Evolutionary conservation across 2,329 filamentous ascomycete genomes (phyloP).

Genomic region (Lasiodiplodia sp.): DNA sequence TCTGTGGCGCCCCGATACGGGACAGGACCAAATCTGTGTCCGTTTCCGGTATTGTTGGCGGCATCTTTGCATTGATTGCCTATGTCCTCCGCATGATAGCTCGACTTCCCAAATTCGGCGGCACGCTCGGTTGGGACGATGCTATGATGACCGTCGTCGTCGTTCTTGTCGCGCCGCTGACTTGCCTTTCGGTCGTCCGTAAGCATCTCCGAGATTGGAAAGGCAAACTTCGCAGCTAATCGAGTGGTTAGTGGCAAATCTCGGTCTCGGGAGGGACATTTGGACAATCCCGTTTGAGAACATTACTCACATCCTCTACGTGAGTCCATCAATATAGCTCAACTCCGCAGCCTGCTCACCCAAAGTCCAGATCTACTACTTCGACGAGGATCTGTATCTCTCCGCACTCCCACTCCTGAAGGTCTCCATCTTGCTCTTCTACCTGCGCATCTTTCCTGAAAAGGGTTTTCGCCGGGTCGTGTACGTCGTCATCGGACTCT

Average conservation of each 20-base stretch:
- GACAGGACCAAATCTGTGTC: conserved; percentile 46
- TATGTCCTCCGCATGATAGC: conserved; percentile 47
- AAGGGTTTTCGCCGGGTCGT: conserved; percentile 37
- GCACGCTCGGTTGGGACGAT: conserved; percentile 50
- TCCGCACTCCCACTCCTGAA: conserved; percentile 43
- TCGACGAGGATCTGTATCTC: conserved; percentile 46
- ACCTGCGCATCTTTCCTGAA: conserved; percentile 45
- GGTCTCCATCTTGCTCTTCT: conserved; percentile 46
- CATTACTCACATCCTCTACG: conserved; percentile 54
- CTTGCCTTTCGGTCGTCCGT: conserved; percentile 34
- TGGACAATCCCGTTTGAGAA: conserved; percentile 55
- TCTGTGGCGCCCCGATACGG: conserved; percentile 45
- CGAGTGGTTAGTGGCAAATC: conserved; percentile 35
- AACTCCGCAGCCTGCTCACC: background rate
- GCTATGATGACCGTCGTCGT: conserved; percentile 49
- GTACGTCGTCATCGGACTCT: conserved; percentile 39
- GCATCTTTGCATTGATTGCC: conserved; percentile 44
- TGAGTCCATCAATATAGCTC: conserved; percentile 30
- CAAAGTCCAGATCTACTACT: conserved; percentile 32
- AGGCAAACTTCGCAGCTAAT: conserved; percentile 24
- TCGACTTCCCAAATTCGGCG: conserved; percentile 45
- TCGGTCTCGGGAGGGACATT: conserved; percentile 60
- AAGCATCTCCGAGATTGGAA: background rate
- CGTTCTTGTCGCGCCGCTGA: conserved; percentile 40
- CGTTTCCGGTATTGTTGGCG: conserved; percentile 42